Percentiles rank a stretch among this genome's conserved stretches.
Conservation (phyloP, 495 filamentous ascomycete species). For the Trichoderma orchidacearum region DNA sequence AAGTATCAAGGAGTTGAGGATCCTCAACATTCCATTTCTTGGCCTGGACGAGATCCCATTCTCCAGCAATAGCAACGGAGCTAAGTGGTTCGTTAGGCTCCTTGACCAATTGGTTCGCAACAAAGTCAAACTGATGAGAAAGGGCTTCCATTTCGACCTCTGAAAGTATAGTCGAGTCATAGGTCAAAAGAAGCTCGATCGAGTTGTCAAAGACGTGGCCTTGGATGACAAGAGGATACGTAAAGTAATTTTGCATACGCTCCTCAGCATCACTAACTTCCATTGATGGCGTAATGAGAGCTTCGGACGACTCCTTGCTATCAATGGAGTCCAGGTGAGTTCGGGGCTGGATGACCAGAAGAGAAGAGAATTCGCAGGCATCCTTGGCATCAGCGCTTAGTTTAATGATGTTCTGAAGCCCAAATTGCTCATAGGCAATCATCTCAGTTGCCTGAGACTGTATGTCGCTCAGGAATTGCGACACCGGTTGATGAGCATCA, state of each 20-base stretch:
- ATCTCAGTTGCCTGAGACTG: slow-evolving; percentile 21
- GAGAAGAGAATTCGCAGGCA: slow-evolving; percentile 27
- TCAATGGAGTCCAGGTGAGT: background rate
- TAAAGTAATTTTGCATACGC: slow-evolving; percentile 2
- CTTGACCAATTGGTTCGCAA: background rate
- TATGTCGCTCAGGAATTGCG: slow-evolving; percentile 9
- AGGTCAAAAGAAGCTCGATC: slow-evolving; percentile 5
- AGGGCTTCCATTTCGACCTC: slow-evolving; percentile 7
- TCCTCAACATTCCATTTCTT: background rate
- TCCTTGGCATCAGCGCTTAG: background rate
- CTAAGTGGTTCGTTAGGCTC: background rate
- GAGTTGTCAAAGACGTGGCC: slow-evolving; percentile 4
- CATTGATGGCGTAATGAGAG: slow-evolving; percentile 3
- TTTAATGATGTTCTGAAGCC: background rate
- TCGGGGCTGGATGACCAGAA: background rate
- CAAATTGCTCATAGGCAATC: slow-evolving; percentile 15
- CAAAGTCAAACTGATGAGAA: slow-evolving; percentile 7
- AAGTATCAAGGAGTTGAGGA: slow-evolving; percentile 6
- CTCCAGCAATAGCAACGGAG: background rate
- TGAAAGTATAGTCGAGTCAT: slow-evolving; percentile 7
- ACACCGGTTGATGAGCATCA: slow-evolving; percentile 1
- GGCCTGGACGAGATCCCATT: background rate
- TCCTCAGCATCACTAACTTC: background rate
- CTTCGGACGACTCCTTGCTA: background rate
- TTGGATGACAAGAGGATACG: slow-evolving; percentile 10